phyloP scores from a whole-genome alignment of 1,284 basidiomycete genomes.

The Flammula alnicola region DNA sequence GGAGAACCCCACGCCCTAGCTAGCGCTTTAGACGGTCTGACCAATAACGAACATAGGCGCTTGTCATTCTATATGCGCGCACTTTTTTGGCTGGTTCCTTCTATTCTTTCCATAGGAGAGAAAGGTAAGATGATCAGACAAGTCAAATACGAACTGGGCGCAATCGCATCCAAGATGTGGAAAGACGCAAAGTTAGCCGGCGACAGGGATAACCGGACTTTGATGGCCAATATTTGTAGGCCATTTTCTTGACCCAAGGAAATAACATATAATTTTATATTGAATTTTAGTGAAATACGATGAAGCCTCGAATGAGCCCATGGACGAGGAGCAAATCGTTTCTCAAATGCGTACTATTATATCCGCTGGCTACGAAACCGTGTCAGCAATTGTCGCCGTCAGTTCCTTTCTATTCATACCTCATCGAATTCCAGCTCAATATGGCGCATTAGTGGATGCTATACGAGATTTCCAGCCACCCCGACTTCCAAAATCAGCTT shows the following conservation, averaged over 20 bases:
- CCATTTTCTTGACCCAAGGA: conserved; percentile 5
- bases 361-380: conserved; percentile 67
- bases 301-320: conserved; percentile 33
- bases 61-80: conserved; percentile 68
- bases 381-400: conserved; percentile 58
- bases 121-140: conserved; percentile 60
- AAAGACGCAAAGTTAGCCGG: conserved; percentile 49
- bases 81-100: conserved; percentile 61
- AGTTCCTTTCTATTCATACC: conserved; percentile 19
- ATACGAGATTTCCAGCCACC: conserved; percentile 57
- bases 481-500: conserved; percentile 49
- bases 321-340: conserved; percentile 54
- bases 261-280: conserved; percentile 2
- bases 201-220: conserved; percentile 45
- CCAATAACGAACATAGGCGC: conserved; percentile 58
- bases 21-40: conserved; percentile 56
- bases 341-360: conserved; percentile 64
- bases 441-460: conserved; percentile 51
- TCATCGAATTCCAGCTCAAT: conserved; percentile 1
- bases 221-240: conserved; percentile 58
- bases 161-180: conserved; percentile 54
- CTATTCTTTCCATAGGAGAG: conserved; percentile 55
- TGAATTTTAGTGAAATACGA: conserved; percentile 46
- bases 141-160: conserved; percentile 54
- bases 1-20: conserved; percentile 50